Evolutionary conservation across 2,329 filamentous ascomycete species (phyloP), one percentile per base, ranked within the genome.

Genomic region (Aspergillus sp.): DNA sequence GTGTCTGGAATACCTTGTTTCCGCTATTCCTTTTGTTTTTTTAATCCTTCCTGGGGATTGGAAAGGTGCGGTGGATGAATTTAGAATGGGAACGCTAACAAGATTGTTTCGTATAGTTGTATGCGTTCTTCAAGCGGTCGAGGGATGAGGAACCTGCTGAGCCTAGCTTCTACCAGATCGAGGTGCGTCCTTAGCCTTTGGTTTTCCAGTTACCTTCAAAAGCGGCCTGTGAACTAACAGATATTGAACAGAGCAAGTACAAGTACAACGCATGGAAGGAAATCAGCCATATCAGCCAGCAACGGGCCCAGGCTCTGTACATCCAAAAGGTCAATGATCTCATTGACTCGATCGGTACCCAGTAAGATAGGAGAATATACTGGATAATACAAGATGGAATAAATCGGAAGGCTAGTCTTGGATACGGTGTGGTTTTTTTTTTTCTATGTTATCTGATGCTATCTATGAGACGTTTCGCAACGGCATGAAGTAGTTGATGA

Each of bases 211-310:
- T 6, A 6, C 11, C n/a, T 7, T 33, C 7, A 6, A 31, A 14
- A 33, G 14, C 2, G 14, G 31, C 4, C 3, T 25, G 23, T 47
- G 25, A 21, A 45, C 15, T 48, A 19, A 48, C 31, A 8, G 17
- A 37, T 37, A 12, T 11, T 8, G n/a, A 63, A 60, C 52, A 91
- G 90, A 86, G 81, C 78, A 96, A 95, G 80, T 86, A 86, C 69
- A 96, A 96, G 84, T 85, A 87, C 79, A 83, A 81, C 68, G 86
- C 88, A 55, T 96, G 91, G 91, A 79, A 91, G 77, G 83, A 87
- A 71, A 69, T 87, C 62, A 84, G 85, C 69, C 84, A 92, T 61
- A 72, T 86, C 65, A 84, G 82, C 60, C 70, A 84, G 61, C 82
- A 88, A 63, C 76, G 87, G 64, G 92, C 92, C 19, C 89, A 96